phyloP scores from a whole-genome alignment of 257 asterid genomes.

The Pogostemon cablin region DNA sequence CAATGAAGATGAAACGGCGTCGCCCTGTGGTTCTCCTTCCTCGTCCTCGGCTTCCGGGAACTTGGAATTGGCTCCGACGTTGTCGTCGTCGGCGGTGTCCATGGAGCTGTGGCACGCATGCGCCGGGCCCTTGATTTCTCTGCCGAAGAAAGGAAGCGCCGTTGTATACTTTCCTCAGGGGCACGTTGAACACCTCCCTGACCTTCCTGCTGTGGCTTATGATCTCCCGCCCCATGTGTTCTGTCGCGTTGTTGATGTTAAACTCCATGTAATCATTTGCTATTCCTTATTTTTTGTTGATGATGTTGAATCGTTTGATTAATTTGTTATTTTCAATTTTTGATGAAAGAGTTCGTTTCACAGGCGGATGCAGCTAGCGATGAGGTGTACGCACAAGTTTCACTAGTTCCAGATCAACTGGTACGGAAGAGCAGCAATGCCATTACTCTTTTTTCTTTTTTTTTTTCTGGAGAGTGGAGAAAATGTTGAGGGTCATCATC shows the following conservation, averaged over 20 bases:
- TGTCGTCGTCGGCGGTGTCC: slow-evolving; percentile 56
- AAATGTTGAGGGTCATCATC: background rate
- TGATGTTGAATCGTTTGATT: slow-evolving; percentile 11
- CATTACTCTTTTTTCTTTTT: slow-evolving; percentile 24
- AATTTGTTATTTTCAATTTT: background rate
- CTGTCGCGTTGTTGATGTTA: slow-evolving; percentile 92
- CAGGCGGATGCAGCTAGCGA: slow-evolving; percentile 88
- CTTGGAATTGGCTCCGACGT: slow-evolving; percentile 35
- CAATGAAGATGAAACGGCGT: slow-evolving; percentile 59
- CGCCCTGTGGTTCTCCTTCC: slow-evolving; percentile 41
- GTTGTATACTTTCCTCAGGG: slow-evolving; percentile 96
- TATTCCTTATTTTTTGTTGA: background rate
- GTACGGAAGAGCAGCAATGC: slow-evolving; percentile 41
- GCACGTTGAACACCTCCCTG: slow-evolving; percentile 73
- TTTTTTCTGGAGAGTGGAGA: slow-evolving; percentile 22
- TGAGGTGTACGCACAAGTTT: slow-evolving; percentile 90
- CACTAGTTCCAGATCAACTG: slow-evolving; percentile 78
- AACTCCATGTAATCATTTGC: slow-evolving; percentile 63
- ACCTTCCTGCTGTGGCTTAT: slow-evolving; percentile 47
- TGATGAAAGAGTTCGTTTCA: slow-evolving; percentile 23
- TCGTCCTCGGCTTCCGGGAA: slow-evolving; percentile 43
- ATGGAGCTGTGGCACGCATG: slow-evolving; percentile 99
- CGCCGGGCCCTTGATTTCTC: slow-evolving; percentile 92
- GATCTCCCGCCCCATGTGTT: slow-evolving; percentile 87
- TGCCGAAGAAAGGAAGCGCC: slow-evolving; percentile 83